phyloP scores from a whole-genome alignment of 257 asterid genomes.

The Verbena officinalis region DNA sequence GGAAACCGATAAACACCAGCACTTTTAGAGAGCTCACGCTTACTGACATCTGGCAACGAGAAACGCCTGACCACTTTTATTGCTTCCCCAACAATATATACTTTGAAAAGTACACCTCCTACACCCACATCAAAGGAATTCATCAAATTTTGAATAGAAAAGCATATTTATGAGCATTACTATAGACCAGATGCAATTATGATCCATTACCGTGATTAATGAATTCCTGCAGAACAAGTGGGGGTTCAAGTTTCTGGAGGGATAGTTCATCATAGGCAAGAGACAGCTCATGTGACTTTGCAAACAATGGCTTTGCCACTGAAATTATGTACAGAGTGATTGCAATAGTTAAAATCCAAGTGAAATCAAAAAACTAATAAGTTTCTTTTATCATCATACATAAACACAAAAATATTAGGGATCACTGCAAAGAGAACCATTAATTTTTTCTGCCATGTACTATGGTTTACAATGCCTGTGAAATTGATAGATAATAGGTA shows the following conservation, averaged over 20 bases:
- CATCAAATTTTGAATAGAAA: neutral
- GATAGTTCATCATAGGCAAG: slow-evolving; percentile 90
- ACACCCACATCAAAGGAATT: slow-evolving; percentile 21
- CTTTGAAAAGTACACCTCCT: slow-evolving; percentile 97
- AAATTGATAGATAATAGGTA: slow-evolving; percentile 9
- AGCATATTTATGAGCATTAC: too few species aligned
- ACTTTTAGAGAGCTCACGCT: slow-evolving; percentile 54
- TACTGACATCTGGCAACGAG: slow-evolving; percentile 89
- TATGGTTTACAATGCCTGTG: neutral
- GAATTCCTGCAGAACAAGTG: slow-evolving; percentile 94
- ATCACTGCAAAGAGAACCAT: slow-evolving; percentile 4
- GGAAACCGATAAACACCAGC: slow-evolving; percentile 90
- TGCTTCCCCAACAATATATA: slow-evolving; percentile 90
- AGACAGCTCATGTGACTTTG: slow-evolving; percentile 92
- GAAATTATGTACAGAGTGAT: slow-evolving; percentile 21
- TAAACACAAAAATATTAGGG: neutral
- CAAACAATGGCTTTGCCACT: slow-evolving; percentile 96
- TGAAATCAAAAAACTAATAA: slow-evolving; percentile 1
- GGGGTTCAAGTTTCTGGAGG: slow-evolving; percentile 87
- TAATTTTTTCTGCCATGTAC: neutral
- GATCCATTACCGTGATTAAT: slow-evolving; percentile 76
- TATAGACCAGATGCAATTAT: too few species aligned
- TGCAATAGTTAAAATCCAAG: slow-evolving; percentile 8
- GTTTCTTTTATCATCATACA: neutral
- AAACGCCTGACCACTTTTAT: slow-evolving; percentile 90